Conservation (phyloP, 2,329 filamentous ascomycete genomes). For the Cercospora canescens region DNA sequence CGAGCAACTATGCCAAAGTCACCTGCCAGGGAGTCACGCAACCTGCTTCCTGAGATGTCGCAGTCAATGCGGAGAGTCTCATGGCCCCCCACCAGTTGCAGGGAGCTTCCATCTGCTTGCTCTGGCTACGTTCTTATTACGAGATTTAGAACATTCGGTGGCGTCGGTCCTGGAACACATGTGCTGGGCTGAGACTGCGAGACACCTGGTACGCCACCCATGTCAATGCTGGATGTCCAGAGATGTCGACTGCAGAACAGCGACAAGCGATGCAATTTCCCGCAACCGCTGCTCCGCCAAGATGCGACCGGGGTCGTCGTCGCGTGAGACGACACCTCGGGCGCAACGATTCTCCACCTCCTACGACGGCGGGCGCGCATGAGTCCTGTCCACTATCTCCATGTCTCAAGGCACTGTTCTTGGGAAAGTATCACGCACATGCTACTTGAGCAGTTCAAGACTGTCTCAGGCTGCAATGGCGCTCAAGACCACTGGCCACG, state of each 20-base stretch:
- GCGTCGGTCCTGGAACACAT: neutral
- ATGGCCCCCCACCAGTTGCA: neutral
- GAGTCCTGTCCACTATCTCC: neutral
- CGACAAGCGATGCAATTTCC: neutral
- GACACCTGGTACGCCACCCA: neutral
- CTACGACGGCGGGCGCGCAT: neutral
- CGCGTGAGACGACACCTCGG: neutral
- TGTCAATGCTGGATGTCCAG: neutral
- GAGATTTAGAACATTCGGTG: neutral
- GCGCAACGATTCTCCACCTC: neutral
- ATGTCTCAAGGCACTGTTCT: neutral
- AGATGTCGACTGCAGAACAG: neutral
- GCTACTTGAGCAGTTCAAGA: neutral
- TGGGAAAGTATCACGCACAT: neutral
- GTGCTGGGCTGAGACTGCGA: neutral
- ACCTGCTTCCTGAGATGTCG: neutral
- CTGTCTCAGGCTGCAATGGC: neutral
- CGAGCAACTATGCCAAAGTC: neutral
- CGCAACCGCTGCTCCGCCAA: neutral
- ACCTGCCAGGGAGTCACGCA: conserved; percentile 1
- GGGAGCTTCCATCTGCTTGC: neutral
- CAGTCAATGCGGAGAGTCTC: neutral
- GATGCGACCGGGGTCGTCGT: neutral
- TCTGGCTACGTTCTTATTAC: neutral
- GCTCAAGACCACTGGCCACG: neutral